These are phyloP conservation scores for Entomortierella beljakovae DNA, from an alignment of 192 early-diverging fungal species.

Conservation along the genomic window DNA sequence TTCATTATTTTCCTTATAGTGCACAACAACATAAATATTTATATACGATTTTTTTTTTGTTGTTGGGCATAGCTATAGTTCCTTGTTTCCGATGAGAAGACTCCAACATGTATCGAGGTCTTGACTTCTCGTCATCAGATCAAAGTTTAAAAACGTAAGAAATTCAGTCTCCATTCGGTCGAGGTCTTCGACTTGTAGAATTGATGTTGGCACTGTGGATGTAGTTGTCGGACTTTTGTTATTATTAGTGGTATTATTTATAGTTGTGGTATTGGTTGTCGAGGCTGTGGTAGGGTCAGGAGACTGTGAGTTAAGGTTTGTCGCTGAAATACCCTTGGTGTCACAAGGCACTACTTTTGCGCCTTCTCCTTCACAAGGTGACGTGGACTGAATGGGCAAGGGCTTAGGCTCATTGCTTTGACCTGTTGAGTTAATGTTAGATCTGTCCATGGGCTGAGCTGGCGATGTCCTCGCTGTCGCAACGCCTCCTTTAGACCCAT, in stretches of 20 bases:
- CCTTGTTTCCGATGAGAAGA: conserved; percentile 31
- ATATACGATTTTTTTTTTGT: neutral
- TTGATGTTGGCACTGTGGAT: neutral
- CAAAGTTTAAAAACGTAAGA: conserved; percentile 60
- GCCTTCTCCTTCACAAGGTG: neutral
- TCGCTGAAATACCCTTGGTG: neutral
- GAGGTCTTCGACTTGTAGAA: conserved; percentile 48
- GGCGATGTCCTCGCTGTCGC: conserved; percentile 10
- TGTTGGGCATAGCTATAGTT: conserved; percentile 1
- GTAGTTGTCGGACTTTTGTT: neutral
- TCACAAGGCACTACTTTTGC: neutral
- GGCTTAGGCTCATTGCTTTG: conserved; percentile 13
- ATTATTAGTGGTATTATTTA: neutral
- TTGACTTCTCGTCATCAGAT: conserved; percentile 39
- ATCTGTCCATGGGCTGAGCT: conserved; percentile 18
- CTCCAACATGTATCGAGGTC: conserved; percentile 46
- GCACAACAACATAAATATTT: neutral
- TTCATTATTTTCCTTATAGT: too few relatives aligned
- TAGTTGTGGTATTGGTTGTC: neutral
- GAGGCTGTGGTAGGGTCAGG: too few relatives aligned
- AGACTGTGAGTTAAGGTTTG: conserved; percentile 7
- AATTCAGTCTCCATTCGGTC: conserved; percentile 65
- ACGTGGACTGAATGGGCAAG: conserved; percentile 22
- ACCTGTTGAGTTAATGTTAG: neutral
- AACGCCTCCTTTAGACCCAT: neutral